Evolutionary conservation across 768 basidiomycete species (phyloP), one percentile per base, ranked within the genome.

Genomic region (Saitozyma podzolica): DNA sequence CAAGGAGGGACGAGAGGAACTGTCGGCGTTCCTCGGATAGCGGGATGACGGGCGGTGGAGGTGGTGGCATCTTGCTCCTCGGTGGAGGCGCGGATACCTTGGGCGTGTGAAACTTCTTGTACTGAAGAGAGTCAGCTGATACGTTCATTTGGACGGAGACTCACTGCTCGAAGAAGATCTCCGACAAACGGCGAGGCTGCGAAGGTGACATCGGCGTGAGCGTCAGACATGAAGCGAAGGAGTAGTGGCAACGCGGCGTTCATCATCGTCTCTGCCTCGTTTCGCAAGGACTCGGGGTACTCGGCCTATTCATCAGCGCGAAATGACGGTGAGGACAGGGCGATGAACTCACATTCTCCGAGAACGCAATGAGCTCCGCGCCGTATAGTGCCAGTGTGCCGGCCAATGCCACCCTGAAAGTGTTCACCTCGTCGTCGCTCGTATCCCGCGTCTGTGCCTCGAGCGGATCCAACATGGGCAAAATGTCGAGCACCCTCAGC

Each of bases 151-250:
- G 29, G 29, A 29, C 54, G 48, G 41, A 45, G 7, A 84, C 89
- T 78, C 77, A 93, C 93, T 54, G 84, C 84, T 40, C 84, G 82
- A 45, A 99, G 84, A 59, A 96, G 82, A 19, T 85, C 84, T 64
- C 88, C 86, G 13, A 96, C 81, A 59, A 96, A 81, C 3, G 90
- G 87, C 72, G 93, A 91, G 47, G 97, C 84, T 8, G 93, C 89
- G 19, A 86, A 86, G 65, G 88, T 88, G 7, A 91, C 93, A 71
- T 95, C 93, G 64, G 94, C 91, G 66, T 91, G 90, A 37, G 88
- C 84, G 73, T 98, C 96, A 9, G 88, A 88, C 81, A 98, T 83
- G 82, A 97, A 93, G 14, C 86, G 88, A 10, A 99, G 83, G 82
- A 92, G 84, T 42, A 92, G 83, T 1, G 93, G 91, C 16, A 93